Percentiles rank a stretch among this genome's conserved stretches.
Conservation (phyloP, 768 basidiomycete genomes). For the Suillus plorans region DNA sequence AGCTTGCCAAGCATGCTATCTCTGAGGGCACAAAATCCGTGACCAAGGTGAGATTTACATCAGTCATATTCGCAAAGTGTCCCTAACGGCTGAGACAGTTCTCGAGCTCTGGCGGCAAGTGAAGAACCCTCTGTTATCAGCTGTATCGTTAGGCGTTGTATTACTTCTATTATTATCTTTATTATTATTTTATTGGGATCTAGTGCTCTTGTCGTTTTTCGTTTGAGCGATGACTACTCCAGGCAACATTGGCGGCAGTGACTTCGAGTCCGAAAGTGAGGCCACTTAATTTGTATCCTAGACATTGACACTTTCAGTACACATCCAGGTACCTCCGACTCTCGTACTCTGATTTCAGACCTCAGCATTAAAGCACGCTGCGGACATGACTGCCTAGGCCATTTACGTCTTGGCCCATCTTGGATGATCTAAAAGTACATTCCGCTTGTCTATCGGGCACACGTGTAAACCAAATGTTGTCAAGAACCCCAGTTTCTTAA, state of each 20-base stretch:
- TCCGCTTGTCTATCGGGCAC: neutral
- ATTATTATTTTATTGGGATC: neutral
- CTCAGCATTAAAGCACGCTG: neutral
- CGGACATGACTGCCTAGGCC: neutral
- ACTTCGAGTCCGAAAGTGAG: neutral
- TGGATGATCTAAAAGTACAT: neutral
- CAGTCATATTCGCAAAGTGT: neutral
- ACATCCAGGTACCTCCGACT: neutral
- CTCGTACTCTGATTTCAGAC: neutral
- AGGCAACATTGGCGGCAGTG: no score
- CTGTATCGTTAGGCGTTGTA: slow-evolving; percentile 29
- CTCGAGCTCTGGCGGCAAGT: slow-evolving; percentile 73
- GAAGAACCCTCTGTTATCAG: slow-evolving; percentile 22
- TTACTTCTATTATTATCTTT: neutral
- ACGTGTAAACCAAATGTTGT: neutral
- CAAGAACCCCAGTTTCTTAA: neutral
- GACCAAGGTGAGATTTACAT: slow-evolving; percentile 58
- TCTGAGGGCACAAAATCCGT: slow-evolving; percentile 95
- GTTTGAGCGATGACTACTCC: neutral
- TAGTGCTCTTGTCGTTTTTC: neutral
- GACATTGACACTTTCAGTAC: neutral
- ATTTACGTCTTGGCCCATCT: neutral
- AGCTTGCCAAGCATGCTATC: slow-evolving; percentile 72
- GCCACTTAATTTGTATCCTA: neutral
- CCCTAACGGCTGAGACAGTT: slow-evolving; percentile 44